phyloP scores from a whole-genome alignment of 345 rosid genomes.

The Pistacia atlantica region DNA sequence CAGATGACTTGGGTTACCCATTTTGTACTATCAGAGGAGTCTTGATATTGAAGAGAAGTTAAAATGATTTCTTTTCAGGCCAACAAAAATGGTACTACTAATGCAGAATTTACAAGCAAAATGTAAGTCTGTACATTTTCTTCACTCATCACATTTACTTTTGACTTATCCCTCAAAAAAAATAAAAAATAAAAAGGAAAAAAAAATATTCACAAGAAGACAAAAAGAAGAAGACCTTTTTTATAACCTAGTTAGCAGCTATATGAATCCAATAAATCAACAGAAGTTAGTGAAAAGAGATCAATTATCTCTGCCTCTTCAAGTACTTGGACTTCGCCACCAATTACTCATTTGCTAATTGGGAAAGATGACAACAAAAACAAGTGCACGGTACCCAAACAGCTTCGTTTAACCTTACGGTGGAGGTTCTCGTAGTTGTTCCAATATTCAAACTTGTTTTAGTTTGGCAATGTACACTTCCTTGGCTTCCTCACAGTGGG shows the following conservation, averaged over 20 bases:
- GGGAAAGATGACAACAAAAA: background rate
- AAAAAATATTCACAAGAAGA: constrained; percentile 6
- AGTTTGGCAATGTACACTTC: constrained; percentile 43
- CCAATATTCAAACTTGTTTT: constrained; percentile 35
- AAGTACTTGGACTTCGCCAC: background rate
- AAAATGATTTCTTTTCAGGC: background rate
- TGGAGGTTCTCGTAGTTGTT: constrained; percentile 31
- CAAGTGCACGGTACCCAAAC: no score
- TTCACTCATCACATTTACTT: background rate
- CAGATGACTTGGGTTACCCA: no score
- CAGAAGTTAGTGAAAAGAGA: background rate
- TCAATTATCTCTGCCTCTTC: background rate
- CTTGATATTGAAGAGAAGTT: no score
- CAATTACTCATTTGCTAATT: background rate
- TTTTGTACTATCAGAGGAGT: no score
- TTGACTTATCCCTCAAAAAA: background rate
- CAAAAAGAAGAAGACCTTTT: background rate
- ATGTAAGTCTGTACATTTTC: background rate
- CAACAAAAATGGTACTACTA: constrained; percentile 1
- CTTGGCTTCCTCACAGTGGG: constrained; percentile 53
- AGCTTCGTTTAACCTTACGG: background rate
- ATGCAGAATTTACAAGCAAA: constrained; percentile 16
- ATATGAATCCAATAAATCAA: background rate
- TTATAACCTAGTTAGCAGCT: background rate
- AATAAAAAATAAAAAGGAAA: background rate